Base-by-base conservation (phyloP, 495 filamentous ascomycete species). In the Penicillium pancosmium region DNA sequence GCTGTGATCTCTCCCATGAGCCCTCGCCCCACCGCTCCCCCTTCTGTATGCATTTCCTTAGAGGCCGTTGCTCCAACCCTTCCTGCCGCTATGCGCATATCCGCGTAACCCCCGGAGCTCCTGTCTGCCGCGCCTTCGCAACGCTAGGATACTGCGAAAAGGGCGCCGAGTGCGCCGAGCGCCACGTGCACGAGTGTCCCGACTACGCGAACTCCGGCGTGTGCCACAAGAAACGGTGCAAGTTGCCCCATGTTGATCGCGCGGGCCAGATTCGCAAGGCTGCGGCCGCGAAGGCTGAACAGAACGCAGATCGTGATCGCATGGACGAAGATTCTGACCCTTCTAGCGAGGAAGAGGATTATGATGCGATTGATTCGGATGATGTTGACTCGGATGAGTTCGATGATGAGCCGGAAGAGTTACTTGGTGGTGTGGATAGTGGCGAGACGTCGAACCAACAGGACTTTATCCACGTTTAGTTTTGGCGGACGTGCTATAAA, bases 1-100 rank as follows among this genome's bases (percentile, higher is more conserved):
- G 83, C 69, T 98, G 94, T 79, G 92, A 97, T 74, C 83, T 98
- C 55, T 97, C 94, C 60, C 94, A 98, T 83, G 89, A 93, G 38
- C 82, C 91, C 44, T 91, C 85, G 57, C 86, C 92, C 62, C 84
- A 97, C 72, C 85, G 92, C 70, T 90, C 90, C 57, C 91, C 94
- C 59, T 80, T 88, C 48, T 98, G 94, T 77, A 69, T 93, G 74
- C 91, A 96, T 79, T 97, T 94, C 77, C 82, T 91, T 64, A 87
- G 90, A 71, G 93, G 93, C 50, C 91, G 90, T 67, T 98, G 94
- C 78, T 88, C 90, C 65, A 97, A 97, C 68, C 70, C 84, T 54
- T 79, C 90, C 60, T 98, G 94, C 78, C 91, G 86, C 59, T 98
- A 96, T 82, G 82, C 91, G 58, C 94, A 98, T 76, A 83, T 92